Conservation (phyloP, 208 protist genomes). For the Strigomonas galati region DNA sequence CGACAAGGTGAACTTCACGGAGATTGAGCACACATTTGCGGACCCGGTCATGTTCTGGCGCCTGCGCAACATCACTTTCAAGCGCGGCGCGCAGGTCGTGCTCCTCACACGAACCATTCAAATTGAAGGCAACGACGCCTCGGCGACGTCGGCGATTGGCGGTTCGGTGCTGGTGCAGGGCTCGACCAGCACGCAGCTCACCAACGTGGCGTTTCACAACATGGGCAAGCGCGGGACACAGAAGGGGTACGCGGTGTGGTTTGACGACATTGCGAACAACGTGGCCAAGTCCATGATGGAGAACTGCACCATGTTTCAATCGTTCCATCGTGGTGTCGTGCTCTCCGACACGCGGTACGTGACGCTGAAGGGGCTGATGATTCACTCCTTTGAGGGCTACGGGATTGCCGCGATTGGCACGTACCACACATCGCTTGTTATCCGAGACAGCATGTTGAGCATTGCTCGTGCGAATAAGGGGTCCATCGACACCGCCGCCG, state of each 20-base stretch:
- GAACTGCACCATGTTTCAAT: slow-evolving; percentile 25
- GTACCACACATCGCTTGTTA: slow-evolving; percentile 13
- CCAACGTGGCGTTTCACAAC: slow-evolving; percentile 36
- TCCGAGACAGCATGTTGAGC: slow-evolving; percentile 20
- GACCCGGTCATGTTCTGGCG: background rate
- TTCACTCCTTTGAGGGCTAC: slow-evolving; percentile 26
- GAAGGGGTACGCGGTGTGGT: slow-evolving; percentile 28
- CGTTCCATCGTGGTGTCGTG: slow-evolving; percentile 37
- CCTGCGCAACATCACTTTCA: background rate
- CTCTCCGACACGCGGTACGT: slow-evolving; percentile 29
- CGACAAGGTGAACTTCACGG: too few relatives aligned
- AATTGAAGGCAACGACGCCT: slow-evolving; percentile 43
- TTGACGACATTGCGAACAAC: slow-evolving; percentile 16
- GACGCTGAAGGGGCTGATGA: slow-evolving; percentile 15
- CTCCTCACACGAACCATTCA: slow-evolving; percentile 51
- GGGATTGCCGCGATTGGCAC: slow-evolving; percentile 30
- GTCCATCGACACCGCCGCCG: slow-evolving; percentile 23
- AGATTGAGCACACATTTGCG: too few relatives aligned
- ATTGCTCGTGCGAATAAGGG: slow-evolving; percentile 17
- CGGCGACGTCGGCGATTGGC: slow-evolving; percentile 23
- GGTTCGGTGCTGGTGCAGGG: slow-evolving; percentile 17
- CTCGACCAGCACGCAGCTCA: slow-evolving; percentile 15
- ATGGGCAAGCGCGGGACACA: slow-evolving; percentile 35
- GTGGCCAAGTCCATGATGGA: slow-evolving; percentile 18
- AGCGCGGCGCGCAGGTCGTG: slow-evolving; percentile 31